Percentiles rank a stretch among this genome's conserved stretches.
These are phyloP conservation scores for Physaria fendleri DNA, from an alignment of 345 rosid species.

Conservation along the genomic window DNA sequence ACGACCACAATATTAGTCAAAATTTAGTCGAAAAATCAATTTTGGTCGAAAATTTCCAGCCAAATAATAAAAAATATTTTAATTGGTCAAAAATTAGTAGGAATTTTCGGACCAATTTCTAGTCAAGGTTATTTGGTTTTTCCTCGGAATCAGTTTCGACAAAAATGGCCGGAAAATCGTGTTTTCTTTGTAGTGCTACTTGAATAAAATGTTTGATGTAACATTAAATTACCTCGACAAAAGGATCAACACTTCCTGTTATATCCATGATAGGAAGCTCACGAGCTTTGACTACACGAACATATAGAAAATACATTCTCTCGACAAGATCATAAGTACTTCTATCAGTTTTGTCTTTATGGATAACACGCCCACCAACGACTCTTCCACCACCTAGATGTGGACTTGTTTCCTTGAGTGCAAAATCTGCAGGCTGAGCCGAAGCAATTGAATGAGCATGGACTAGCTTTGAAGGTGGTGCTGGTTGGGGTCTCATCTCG, in stretches of 20 bases:
- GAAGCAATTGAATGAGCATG: slow-evolving; percentile 62
- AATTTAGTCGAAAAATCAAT: too few relatives aligned
- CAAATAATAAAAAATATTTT: too few relatives aligned
- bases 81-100: too few relatives aligned
- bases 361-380: slow-evolving; percentile 81
- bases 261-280: slow-evolving; percentile 86
- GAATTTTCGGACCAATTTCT: too few relatives aligned
- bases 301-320: slow-evolving; percentile 89
- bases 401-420: slow-evolving; percentile 90
- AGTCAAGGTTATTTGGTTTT: too few relatives aligned
- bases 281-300: slow-evolving; percentile 91
- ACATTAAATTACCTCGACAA: slow-evolving; percentile 53
- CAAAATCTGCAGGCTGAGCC: slow-evolving; percentile 69
- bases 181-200: too few relatives aligned
- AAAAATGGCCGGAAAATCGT: too few relatives aligned
- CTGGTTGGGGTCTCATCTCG: slow-evolving; percentile 57
- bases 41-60: too few relatives aligned
- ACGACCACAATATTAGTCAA: too few relatives aligned
- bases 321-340: slow-evolving; percentile 98
- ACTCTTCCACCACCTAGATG: slow-evolving; percentile 90
- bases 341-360: slow-evolving; percentile 58
- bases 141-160: too few relatives aligned
- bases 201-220: not conserved
- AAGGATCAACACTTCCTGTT: slow-evolving; percentile 93
- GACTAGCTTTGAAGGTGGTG: slow-evolving; percentile 60